Evolutionary conservation across 1,139 yeast species (phyloP).

Genomic region (Eremothecium coryli): DNA sequence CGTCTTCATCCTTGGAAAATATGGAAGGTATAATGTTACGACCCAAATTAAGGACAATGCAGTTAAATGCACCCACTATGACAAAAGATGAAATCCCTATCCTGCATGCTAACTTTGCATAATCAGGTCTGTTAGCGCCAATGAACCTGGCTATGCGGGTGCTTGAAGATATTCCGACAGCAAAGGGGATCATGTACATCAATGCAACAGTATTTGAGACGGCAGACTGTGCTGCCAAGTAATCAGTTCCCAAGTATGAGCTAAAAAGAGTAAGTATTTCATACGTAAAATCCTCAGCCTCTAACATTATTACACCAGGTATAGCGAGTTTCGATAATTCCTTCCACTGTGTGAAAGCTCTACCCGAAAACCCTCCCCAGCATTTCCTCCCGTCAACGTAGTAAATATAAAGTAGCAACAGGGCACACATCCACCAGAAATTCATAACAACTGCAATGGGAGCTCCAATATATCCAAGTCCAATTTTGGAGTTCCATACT

Average conservation of each 20-base stretch:
- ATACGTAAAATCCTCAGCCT: conserved; percentile 66
- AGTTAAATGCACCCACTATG: conserved; percentile 48
- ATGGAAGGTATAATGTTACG: conserved; percentile 50
- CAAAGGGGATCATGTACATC: conserved; percentile 80
- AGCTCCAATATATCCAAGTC: conserved; percentile 62
- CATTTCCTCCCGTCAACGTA: conserved; percentile 56
- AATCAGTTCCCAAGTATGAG: conserved; percentile 72
- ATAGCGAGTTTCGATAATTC: conserved; percentile 51
- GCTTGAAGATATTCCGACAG: conserved; percentile 77
- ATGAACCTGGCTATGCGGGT: conserved; percentile 83
- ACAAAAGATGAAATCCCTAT: conserved; percentile 57
- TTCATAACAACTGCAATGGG: conserved; percentile 64
- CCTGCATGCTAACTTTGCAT: conserved; percentile 57
- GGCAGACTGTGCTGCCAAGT: conserved; percentile 83
- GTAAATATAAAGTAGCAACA: conserved; percentile 44
- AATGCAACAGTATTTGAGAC: conserved; percentile 73
- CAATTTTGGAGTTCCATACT: conserved; percentile 60
- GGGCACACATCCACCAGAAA: conserved; percentile 57
- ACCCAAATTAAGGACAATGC: conserved; percentile 43
- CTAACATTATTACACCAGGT: conserved; percentile 67
- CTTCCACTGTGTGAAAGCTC: conserved; percentile 52
- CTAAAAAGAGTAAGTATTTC: conserved; percentile 65
- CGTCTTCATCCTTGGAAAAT: conserved; percentile 64
- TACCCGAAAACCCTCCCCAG: conserved; percentile 54
- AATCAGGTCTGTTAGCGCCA: conserved; percentile 61